Evolutionary conservation across 768 basidiomycete genomes (phyloP).

Genomic region (Trametes gibbosa): DNA sequence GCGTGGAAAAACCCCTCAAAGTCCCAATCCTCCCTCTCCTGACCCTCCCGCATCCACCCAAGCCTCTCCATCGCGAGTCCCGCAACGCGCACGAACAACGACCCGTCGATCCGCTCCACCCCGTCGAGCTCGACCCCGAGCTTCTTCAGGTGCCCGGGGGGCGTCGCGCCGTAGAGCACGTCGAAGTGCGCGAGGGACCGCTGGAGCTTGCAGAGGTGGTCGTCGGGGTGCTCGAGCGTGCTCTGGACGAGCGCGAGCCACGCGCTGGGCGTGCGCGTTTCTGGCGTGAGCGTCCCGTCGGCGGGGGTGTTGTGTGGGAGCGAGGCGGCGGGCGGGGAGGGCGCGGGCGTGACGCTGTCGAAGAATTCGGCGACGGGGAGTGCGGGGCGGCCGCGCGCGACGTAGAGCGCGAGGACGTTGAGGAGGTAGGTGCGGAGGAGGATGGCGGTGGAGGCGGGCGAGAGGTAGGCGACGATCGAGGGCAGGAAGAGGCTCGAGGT

Average conservation of each 20-base stretch:
- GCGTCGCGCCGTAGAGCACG: constrained; percentile 41
- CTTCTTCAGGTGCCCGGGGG: constrained; percentile 29
- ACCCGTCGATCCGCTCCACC: constrained; percentile 53
- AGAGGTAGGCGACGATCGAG: constrained; percentile 38
- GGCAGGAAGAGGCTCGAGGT: constrained; percentile 66
- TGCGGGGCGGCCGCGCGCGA: constrained; percentile 43
- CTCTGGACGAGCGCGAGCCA: constrained; percentile 56
- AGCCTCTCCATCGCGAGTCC: constrained; percentile 35
- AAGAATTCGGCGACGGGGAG: constrained; percentile 40
- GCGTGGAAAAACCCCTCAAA: constrained; percentile 28
- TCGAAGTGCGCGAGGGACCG: constrained; percentile 48
- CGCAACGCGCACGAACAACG: constrained; percentile 56
- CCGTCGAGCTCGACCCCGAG: constrained; percentile 36
- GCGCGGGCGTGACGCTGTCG: constrained; percentile 39
- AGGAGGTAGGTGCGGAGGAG: constrained; percentile 59
- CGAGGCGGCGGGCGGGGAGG: constrained; percentile 24
- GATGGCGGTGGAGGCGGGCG: constrained; percentile 43
- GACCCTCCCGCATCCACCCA: constrained; percentile 42
- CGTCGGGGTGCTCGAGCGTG: constrained; percentile 53
- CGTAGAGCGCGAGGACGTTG: constrained; percentile 47
- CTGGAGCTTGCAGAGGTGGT: constrained; percentile 48
- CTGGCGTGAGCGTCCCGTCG: constrained; percentile 30
- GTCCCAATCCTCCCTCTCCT: constrained; percentile 27
- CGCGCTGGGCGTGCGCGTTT: constrained; percentile 44
- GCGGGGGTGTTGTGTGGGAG: constrained; percentile 24